phyloP scores from a whole-genome alignment of 768 basidiomycete genomes.

The Suillus ampliporus region DNA sequence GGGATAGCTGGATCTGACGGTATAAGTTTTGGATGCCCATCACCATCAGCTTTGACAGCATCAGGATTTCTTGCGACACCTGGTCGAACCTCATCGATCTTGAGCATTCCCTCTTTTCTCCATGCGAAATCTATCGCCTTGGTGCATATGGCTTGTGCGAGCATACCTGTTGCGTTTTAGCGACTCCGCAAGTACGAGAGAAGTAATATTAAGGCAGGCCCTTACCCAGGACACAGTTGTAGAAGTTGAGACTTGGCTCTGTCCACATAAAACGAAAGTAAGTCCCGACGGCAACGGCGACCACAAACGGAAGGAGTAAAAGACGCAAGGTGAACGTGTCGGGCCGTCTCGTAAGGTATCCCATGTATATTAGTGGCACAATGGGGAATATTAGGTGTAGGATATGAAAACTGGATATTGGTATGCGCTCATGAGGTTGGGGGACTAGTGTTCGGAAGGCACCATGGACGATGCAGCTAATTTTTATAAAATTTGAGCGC shows the following conservation, averaged over 20 bases:
- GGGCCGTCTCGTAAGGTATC: conserved; percentile 71
- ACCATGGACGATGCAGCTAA: conserved; percentile 25
- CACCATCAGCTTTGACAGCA: conserved; percentile 10
- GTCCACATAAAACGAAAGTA: conserved; percentile 63
- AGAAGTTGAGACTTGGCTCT: conserved; percentile 60
- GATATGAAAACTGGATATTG: conserved; percentile 48
- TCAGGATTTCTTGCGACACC: conserved; percentile 38
- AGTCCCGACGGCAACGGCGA: conserved; percentile 54
- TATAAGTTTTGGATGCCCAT: conserved; percentile 12
- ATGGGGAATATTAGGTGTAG: conserved; percentile 44
- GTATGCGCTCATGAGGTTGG: conserved; percentile 54
- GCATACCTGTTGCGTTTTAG: conserved; percentile 41
- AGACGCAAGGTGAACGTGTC: conserved; percentile 68
- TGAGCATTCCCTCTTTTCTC: conserved; percentile 68
- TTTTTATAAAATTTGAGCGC: background rate
- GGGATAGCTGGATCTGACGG: conserved; percentile 19
- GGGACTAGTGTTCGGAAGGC: conserved; percentile 58
- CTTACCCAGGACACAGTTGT: conserved; percentile 74
- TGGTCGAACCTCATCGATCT: conserved; percentile 62
- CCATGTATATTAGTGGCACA: conserved; percentile 67
- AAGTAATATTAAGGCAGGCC: background rate
- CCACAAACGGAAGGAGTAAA: conserved; percentile 61
- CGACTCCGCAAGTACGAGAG: conserved; percentile 1
- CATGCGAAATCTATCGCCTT: conserved; percentile 71
- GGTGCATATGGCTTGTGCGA: conserved; percentile 57